These are phyloP conservation scores for Syncephalastrum monosporum DNA, from an alignment of 371 early-diverging fungal species.

Conservation along the genomic window DNA sequence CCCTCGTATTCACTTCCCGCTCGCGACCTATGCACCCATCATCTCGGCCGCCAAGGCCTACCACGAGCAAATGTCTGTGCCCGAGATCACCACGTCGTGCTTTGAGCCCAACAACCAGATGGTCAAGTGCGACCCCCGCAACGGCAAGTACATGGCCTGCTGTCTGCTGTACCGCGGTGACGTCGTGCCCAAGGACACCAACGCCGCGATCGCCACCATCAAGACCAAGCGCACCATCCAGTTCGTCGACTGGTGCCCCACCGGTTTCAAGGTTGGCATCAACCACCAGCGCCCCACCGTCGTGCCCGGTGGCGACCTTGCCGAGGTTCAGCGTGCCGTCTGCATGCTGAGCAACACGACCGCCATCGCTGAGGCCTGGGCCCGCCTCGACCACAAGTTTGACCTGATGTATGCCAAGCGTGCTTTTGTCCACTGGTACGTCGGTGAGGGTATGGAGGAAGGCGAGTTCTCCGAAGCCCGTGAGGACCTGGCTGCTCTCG, in stretches of 20 bases:
- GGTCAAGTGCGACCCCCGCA: constrained; percentile 93
- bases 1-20: constrained; percentile 94
- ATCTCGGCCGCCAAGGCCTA: constrained; percentile 86
- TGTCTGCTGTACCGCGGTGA: constrained; percentile 94
- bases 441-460: constrained; percentile 95
- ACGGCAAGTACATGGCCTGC: constrained; percentile 96
- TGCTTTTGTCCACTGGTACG: constrained; percentile 98
- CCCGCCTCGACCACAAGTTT: constrained; percentile 91
- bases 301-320: constrained; percentile 84
- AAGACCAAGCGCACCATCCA: constrained; percentile 90
- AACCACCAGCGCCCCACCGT: constrained; percentile 87
- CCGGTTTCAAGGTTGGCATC: constrained; percentile 85
- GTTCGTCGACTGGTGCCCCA: constrained; percentile 98
- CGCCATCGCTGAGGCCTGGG: constrained; percentile 94
- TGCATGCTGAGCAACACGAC: constrained; percentile 95
- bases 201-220: constrained; percentile 83
- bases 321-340: constrained; percentile 87
- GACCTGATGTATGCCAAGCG: constrained; percentile 96
- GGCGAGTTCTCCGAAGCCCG: constrained; percentile 84
- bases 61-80: constrained; percentile 88
- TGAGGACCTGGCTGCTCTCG: constrained; percentile 96
- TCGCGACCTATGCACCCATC: constrained; percentile 93
- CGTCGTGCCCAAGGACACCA: constrained; percentile 83
- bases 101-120: constrained; percentile 94
- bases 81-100: constrained; percentile 89